A percentile compares a stretch with the other conserved stretches of the same genome.
phyloP scores from a whole-genome alignment of 495 filamentous ascomycete genomes.

The Aspergillus ostianus region DNA sequence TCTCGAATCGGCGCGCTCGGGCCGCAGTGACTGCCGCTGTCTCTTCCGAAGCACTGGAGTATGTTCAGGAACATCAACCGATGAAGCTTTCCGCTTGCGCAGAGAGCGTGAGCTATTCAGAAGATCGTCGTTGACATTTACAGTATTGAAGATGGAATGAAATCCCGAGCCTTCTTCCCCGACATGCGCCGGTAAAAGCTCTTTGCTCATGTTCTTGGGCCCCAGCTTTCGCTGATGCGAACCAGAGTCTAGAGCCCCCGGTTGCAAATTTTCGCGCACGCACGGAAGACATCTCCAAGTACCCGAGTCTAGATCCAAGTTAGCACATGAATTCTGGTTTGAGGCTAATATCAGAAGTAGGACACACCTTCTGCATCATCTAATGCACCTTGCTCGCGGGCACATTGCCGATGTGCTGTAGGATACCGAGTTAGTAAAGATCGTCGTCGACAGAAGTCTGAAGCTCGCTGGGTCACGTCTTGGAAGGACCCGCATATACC shows the following conservation, averaged over 20 bases:
- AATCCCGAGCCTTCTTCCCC: conserved; percentile 71
- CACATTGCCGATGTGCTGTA: conserved; percentile 88
- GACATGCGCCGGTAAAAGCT: conserved; percentile 72
- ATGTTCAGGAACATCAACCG: conserved; percentile 53
- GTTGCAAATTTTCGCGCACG: conserved; percentile 61
- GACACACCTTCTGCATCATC: conserved; percentile 64
- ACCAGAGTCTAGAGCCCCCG: conserved; percentile 41
- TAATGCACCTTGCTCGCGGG: conserved; percentile 72
- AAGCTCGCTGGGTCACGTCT: conserved; percentile 25
- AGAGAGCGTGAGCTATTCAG: conserved; percentile 83
- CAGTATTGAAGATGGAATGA: conserved; percentile 77
- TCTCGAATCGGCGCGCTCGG: conserved; percentile 22
- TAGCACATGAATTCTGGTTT: conserved; percentile 18
- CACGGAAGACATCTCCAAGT: conserved; percentile 83
- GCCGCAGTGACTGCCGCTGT: conserved; percentile 34
- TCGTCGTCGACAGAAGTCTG: conserved; percentile 25
- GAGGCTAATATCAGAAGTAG: conserved; percentile 1
- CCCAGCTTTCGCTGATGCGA: conserved; percentile 41
- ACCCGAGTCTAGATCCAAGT: conserved; percentile 35
- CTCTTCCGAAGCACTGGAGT: conserved; percentile 46
- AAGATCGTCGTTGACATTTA: conserved; percentile 76
- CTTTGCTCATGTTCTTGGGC: conserved; percentile 60
- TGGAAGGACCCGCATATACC: conserved; percentile 23
- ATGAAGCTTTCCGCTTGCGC: conserved; percentile 77
- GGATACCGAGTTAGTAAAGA: conserved; percentile 35